Evolutionary conservation across 768 basidiomycete genomes (phyloP), one percentile per base, ranked within the genome.

Genomic region (Tylopilus intermedius): DNA sequence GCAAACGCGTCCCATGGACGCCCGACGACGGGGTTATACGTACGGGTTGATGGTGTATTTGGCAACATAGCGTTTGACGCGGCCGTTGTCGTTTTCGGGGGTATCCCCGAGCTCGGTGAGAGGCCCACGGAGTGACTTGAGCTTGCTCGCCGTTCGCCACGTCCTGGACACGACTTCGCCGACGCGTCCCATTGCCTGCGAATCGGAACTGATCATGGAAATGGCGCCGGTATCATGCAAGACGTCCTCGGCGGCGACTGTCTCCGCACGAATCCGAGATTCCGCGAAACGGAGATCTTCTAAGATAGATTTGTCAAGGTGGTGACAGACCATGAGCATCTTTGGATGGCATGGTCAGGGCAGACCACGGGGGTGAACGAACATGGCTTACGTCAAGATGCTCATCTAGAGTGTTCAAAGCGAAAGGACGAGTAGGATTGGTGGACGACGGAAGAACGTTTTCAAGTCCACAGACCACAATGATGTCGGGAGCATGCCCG

Each of bases 241-340:
- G 15, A 98, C 88, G 65, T 99, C 96, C 68, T 99, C 96, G 1
- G 96, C 96, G 0, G 96, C 96, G 41, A 98, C 87, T 0, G 96
- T 99, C 73, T 98, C 95, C 0, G 83, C 92, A 33, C 96, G 83
- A 62, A 99, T 98, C 33, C 96, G 88, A 8, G 95, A 97, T 58
- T 98, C 94, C 4, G 96, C 95, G 61, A 99, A 99, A 1, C 88
- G 82, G 39, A 97, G 77, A 60, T 99, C 96, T 72, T 99, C 96
- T 1, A 88, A 81, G 58, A 95, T 92, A n/a, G 77, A 80, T 59
- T 76, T 82, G 72, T 96, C 92, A 51, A 99, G 81, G 69, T 99
- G 95, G 67, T 99, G 95, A 68, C 94, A 96, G n/a, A 97, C 94
- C 93, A 98, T 97, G 22, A 98, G 77, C 96, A 98, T 99, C 94